Evolutionary conservation across 1,284 basidiomycete genomes (phyloP), one percentile per base, ranked within the genome.

Genomic region (Heterobasidion parviporum): DNA sequence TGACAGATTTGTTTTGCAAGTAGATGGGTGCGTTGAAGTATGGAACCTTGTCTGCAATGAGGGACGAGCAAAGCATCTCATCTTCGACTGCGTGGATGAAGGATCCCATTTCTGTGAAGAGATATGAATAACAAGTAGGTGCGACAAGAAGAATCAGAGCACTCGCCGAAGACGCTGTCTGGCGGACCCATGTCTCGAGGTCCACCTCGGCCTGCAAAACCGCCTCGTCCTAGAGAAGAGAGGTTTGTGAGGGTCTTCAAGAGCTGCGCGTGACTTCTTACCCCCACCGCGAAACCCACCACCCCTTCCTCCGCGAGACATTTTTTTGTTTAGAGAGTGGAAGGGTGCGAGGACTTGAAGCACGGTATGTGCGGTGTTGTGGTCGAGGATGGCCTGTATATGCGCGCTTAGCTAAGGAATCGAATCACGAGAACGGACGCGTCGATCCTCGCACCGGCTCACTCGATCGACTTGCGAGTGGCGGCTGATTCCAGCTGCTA

Each of bases 11-110:
- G 76, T 99, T 99, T 77, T 94, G 87, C 53, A 99, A 83, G 73
- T 98, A 99, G 70, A 99, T 97, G 54, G 97, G 96, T 0, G 97
- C 96, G 72, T 99, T 99, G 80, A 99, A 99, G 75, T 97, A 97
- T 0, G 97, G 97, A 14, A 99, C 92, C 77, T 92, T 95, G 72
- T 94, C 86, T 2, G 86, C 75, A 69, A 94, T 83, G 41, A 85
- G 75, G 10, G 94, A 93, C 9, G 87, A 78, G 73, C 97, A 99
- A 56, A 99, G 78, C 96, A 99, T 98, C 71, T 99, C 96, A 60
- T 93, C 92, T 76, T 99, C 97, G 51, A 98, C 95, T 18, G 95
- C 91, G 70, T 99, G 94, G 34, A 94, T 69, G 70, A 96, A 96
- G 1, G 86, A 77, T 57, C 95, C 93, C 74, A 94, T 86, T 75